These are phyloP conservation scores for Hymenoscyphus scutula DNA, from an alignment of 2,329 filamentous ascomycete species.

Conservation along the genomic window DNA sequence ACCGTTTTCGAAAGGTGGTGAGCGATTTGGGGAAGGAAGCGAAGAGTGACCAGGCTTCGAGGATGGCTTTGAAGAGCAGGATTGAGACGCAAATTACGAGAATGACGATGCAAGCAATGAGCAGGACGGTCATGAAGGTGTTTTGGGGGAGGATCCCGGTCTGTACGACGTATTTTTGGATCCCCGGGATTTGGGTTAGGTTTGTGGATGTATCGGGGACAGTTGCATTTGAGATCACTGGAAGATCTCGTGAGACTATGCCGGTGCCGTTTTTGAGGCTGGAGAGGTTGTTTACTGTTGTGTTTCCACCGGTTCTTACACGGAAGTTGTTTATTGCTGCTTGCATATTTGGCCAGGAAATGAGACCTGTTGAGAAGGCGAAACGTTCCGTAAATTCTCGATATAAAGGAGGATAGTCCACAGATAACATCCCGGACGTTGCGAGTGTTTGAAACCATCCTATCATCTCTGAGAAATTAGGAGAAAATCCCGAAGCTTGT, in stretches of 20 bases:
- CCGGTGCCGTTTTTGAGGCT: conserved; percentile 55
- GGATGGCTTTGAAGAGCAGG: conserved; percentile 82
- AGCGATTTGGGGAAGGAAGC: conserved; percentile 79
- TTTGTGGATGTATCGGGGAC: conserved; percentile 46
- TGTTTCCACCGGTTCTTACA: too few species aligned
- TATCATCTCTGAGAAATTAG: conserved; percentile 80
- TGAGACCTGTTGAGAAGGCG: too few species aligned
- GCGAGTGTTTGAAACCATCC: conserved; percentile 92
- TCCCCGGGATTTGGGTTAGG: conserved; percentile 49
- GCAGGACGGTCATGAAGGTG: conserved; percentile 91
- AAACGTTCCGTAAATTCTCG: too few species aligned
- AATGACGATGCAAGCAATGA: conserved; percentile 84
- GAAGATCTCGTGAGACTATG: conserved; percentile 11
- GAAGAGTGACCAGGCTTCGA: conserved; percentile 86
- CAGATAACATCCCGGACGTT: conserved; percentile 92
- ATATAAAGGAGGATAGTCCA: conserved; percentile 51
- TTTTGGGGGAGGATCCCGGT: conserved; percentile 82
- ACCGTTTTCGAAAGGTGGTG: conserved; percentile 85
- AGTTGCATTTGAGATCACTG: conserved; percentile 37
- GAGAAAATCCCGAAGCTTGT: conserved; percentile 55
- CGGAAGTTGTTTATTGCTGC: too few species aligned
- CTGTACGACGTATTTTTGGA: conserved; percentile 79
- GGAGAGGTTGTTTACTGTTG: conserved; percentile 40
- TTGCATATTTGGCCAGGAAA: too few species aligned
- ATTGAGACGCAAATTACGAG: conserved; percentile 81